A percentile compares a stretch with the other conserved stretches of the same genome.
Evolutionary conservation across 1,284 basidiomycete genomes (phyloP).

Genomic region (Cystobasidium sp.): DNA sequence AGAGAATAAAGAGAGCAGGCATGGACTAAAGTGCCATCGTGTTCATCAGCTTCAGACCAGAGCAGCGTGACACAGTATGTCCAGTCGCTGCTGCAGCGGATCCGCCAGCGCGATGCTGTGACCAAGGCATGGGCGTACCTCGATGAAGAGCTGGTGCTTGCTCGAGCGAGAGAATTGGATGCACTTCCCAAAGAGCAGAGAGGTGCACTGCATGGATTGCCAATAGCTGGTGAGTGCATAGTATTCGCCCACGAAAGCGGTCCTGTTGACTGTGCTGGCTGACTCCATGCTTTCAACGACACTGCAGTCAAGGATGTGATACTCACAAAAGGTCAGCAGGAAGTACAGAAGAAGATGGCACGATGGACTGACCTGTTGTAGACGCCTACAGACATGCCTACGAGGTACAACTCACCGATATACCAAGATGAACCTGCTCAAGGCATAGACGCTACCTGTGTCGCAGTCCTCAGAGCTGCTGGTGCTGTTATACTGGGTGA

Average conservation of each 20-base stretch:
- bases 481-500: slow-evolving; percentile 48
- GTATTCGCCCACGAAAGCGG: slow-evolving; percentile 33
- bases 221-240: background rate
- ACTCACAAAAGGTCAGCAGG: slow-evolving; percentile 43
- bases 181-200: slow-evolving; percentile 1
- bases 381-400: slow-evolving; percentile 51
- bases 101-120: slow-evolving; percentile 2
- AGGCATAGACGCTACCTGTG: slow-evolving; percentile 50
- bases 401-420: slow-evolving; percentile 49
- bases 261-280: slow-evolving; percentile 48
- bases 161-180: slow-evolving; percentile 8
- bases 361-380: background rate
- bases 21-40: too few species aligned
- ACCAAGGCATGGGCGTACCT: slow-evolving; percentile 12
- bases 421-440: slow-evolving; percentile 49
- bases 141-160: slow-evolving; percentile 11
- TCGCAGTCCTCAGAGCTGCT: slow-evolving; percentile 47
- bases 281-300: slow-evolving; percentile 16
- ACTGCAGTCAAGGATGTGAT: slow-evolving; percentile 53
- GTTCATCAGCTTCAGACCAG: background rate
- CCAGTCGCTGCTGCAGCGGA: slow-evolving; percentile 13
- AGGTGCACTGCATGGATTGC: slow-evolving; percentile 2
- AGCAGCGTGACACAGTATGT: slow-evolving; percentile 1
- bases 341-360: background rate
- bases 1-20: too few species aligned